Evolutionary conservation across 345 rosid genomes (phyloP), one percentile per base, ranked within the genome.

Genomic region (Kernera saxatilis): DNA sequence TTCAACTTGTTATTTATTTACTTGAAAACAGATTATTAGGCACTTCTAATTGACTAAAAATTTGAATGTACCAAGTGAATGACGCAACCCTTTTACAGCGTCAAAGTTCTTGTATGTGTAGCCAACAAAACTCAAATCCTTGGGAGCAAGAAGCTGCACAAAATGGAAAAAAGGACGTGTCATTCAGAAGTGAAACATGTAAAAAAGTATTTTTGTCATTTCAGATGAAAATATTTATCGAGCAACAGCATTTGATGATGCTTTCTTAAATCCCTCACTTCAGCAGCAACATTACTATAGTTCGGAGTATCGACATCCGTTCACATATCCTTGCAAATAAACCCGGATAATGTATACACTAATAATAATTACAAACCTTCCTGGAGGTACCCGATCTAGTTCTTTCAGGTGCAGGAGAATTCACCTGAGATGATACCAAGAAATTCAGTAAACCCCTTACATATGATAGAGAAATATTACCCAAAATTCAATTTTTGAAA

Each of bases 21-120:
- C 61, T 48, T 48, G n/a, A 1, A 46, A 58, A 25, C 54, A 67
- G 5, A 32, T 22, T 14, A 30, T 36, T n/a, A 15, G 25, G 32
- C 39, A 55, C n/a, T 53, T 10, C 36, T 45, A 44, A 13, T 39
- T 23, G 41, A 61, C 40, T 40, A 41, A 51, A 49, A 32, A 27
- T 64, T 40, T 64, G 21, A 26, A 66, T 85, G 64, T 88, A 93
- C 98, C 92, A 39, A 77, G 79, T 57, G 90, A 54, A 35, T 76
- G 88, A 33, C 70, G 83, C 39, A 86, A 69, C 56, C 87, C 98
- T 82, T 92, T 90, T 62, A 92, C 93, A 40, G 96, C 98, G 58
- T 90, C 98, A 60, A 92, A 92, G 81, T 92, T 92, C 87, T 90
- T 92, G 91, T 85, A 92, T 18, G 98, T 92, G 61, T 92, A 92